phyloP scores from a whole-genome alignment of 2,329 filamentous ascomycete genomes.

The Coniella vitis region DNA sequence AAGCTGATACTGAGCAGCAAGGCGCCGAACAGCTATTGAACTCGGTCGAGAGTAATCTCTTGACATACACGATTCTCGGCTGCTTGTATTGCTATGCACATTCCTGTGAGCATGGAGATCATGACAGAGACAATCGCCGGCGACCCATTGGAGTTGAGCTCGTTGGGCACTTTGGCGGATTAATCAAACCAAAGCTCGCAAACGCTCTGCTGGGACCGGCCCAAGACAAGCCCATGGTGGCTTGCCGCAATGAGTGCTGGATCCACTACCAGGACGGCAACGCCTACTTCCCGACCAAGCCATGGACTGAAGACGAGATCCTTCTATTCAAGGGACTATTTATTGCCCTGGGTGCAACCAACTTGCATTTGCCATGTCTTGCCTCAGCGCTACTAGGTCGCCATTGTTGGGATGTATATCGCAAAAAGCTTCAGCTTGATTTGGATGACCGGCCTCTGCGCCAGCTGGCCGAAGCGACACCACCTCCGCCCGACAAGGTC shows the following conservation, averaged over 20 bases:
- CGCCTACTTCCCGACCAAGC: constrained; percentile 24
- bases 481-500: constrained; percentile 29
- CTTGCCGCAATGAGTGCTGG: constrained; percentile 39
- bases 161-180: constrained; percentile 28
- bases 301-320: constrained; percentile 44
- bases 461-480: constrained; percentile 17
- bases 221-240: constrained; percentile 4
- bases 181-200: constrained; percentile 25
- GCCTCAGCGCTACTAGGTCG: constrained; percentile 44
- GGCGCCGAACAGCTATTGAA: constrained; percentile 30
- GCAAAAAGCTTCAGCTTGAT: constrained; percentile 34
- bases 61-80: constrained; percentile 48
- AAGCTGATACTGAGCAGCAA: constrained; percentile 28
- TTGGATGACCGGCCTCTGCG: constrained; percentile 23
- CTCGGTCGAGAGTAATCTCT: constrained; percentile 40
- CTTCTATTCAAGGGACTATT: constrained; percentile 42
- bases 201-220: constrained; percentile 19
- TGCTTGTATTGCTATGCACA: constrained; percentile 55
- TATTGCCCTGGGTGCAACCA: constrained; percentile 19
- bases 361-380: constrained; percentile 36
- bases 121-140: constrained; percentile 46
- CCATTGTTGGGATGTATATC: constrained; percentile 45
- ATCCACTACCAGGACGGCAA: constrained; percentile 27
- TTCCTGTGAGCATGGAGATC: constrained; percentile 56
- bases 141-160: constrained; percentile 46